Evolutionary conservation across 2,329 filamentous ascomycete genomes (phyloP), one percentile per base, ranked within the genome.

Genomic region (Camillea tinctor): DNA sequence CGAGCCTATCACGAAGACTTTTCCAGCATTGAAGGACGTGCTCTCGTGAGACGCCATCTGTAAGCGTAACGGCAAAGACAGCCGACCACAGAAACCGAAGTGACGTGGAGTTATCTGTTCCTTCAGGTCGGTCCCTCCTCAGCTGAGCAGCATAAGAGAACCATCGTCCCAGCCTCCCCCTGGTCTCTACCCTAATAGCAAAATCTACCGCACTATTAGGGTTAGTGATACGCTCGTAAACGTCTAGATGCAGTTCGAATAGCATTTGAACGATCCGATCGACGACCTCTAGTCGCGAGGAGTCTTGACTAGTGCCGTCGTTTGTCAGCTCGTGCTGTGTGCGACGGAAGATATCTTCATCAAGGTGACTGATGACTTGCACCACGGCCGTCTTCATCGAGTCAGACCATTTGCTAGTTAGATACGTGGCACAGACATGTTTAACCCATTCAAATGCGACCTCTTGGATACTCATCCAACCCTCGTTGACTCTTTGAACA

Each of bases 241-340:
- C 80, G 62, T 88, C 85, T 9, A 88, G 76, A 60, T 87, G 83
- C 4, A 88, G 77, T 67, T 88, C 86, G 55, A 87, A 85, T 1
- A 87, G 71, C 79, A 86, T 87, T 56, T 86, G 80, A 1, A 83
- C 74, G 4, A 86, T 75, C 1, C 71, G 69, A 58, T 81, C 77
- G 5, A 84, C 66, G 11, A 73, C 72, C 1, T 65, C 61, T 15
- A 78, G 60, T 11, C 20, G 9, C 1, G 52, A 22, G 48, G 68
- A 51, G 20, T 68, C 22, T 26, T 58, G 52, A 62, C 68, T 36
- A 69, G 22, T 26, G 57, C 63, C 19, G 24, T 54, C 58, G 22
- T 63, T 57, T 36, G 74, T 62, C 49, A 84, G 70, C 24, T 83
- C 80, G 22, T 78, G 70, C 1, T 75, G 70, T 20, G 84, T 73